phyloP scores from a whole-genome alignment of 768 basidiomycete species.

The Neoboletus magnificus region DNA sequence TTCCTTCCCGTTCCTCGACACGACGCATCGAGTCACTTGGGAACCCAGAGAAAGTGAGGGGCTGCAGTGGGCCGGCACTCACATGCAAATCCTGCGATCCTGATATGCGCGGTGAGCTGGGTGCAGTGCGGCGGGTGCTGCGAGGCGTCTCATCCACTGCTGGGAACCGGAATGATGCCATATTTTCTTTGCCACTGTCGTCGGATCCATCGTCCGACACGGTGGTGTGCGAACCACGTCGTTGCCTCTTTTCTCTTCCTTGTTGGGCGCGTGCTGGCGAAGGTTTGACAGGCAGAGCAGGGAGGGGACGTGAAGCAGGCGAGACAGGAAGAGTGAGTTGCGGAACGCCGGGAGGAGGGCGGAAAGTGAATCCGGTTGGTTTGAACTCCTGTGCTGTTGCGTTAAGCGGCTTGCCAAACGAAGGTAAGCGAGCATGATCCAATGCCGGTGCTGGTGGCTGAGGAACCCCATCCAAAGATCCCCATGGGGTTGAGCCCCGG shows the following conservation, averaged over 20 bases:
- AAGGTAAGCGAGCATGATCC: slow-evolving; percentile 39
- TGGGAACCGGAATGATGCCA: slow-evolving; percentile 79
- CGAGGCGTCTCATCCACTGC: slow-evolving; percentile 47
- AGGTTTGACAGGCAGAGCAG: slow-evolving; percentile 32
- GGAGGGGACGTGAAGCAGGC: slow-evolving; percentile 37
- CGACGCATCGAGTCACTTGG: slow-evolving; percentile 35
- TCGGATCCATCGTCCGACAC: slow-evolving; percentile 36
- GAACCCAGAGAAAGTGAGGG: slow-evolving; percentile 71
- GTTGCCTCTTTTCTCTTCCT: slow-evolving; percentile 78
- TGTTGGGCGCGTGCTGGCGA: slow-evolving; percentile 39
- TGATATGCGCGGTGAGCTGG: slow-evolving; percentile 36
- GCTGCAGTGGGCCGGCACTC: slow-evolving; percentile 25
- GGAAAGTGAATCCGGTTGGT: slow-evolving; percentile 73
- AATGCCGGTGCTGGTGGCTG: slow-evolving; percentile 38
- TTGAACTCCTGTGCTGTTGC: slow-evolving; percentile 79
- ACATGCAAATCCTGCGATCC: slow-evolving; percentile 21
- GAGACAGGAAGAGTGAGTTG: slow-evolving; percentile 41
- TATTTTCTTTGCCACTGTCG: slow-evolving; percentile 55
- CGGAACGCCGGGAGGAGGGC: slow-evolving; percentile 64
- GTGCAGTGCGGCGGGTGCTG: slow-evolving; percentile 46
- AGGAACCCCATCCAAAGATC: slow-evolving; percentile 25
- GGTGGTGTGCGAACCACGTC: slow-evolving; percentile 45
- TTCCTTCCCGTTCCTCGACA: slow-evolving; percentile 8
- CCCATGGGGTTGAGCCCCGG: slow-evolving; percentile 35
- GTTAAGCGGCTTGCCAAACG: slow-evolving; percentile 70